Percentiles rank a stretch among this genome's conserved stretches.
These are phyloP conservation scores for Epichloe sylvatica DNA, from an alignment of 2,329 filamentous ascomycete genomes.

Conservation along the genomic window DNA sequence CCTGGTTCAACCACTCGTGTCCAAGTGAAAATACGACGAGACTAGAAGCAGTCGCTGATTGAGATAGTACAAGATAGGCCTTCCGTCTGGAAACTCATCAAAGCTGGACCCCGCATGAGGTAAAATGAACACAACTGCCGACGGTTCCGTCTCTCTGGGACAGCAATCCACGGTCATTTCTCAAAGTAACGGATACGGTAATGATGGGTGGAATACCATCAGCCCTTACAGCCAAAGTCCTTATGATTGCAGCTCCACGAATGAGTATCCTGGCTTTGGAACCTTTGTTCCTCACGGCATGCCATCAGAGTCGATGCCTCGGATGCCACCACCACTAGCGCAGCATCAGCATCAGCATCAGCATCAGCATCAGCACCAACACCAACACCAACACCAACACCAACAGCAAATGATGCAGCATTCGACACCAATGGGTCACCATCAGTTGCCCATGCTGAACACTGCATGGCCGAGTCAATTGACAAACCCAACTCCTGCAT, in stretches of 20 bases:
- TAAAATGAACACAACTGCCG: slow-evolving; percentile 21
- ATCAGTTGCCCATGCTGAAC: slow-evolving; percentile 54
- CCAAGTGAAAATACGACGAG: not conserved
- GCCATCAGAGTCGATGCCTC: slow-evolving; percentile 34
- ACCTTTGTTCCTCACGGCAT: slow-evolving; percentile 41
- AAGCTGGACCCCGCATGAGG: slow-evolving; percentile 4
- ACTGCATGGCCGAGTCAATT: slow-evolving; percentile 73
- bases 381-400: slow-evolving; percentile 4
- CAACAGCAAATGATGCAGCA: slow-evolving; percentile 17
- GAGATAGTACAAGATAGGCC: not conserved
- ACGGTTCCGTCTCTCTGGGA: slow-evolving; percentile 18
- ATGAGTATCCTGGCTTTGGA: slow-evolving; percentile 48
- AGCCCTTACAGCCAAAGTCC: slow-evolving; percentile 50
- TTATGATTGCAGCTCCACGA: slow-evolving; percentile 37
- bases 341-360: slow-evolving; percentile 20
- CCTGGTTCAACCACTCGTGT: not conserved
- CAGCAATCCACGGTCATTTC: slow-evolving; percentile 18
- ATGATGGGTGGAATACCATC: slow-evolving; percentile 42
- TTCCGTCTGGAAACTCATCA: not conserved
- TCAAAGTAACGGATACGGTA: slow-evolving; percentile 20
- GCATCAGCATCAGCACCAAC: slow-evolving; percentile 19
- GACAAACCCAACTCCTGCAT: slow-evolving; percentile 48
- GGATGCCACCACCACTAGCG: slow-evolving; percentile 35
- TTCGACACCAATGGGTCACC: slow-evolving; percentile 35
- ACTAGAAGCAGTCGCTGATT: not conserved